phyloP scores from a whole-genome alignment of 371 early-diverging fungal species.

The Thermomucor indicae-seudaticae region DNA sequence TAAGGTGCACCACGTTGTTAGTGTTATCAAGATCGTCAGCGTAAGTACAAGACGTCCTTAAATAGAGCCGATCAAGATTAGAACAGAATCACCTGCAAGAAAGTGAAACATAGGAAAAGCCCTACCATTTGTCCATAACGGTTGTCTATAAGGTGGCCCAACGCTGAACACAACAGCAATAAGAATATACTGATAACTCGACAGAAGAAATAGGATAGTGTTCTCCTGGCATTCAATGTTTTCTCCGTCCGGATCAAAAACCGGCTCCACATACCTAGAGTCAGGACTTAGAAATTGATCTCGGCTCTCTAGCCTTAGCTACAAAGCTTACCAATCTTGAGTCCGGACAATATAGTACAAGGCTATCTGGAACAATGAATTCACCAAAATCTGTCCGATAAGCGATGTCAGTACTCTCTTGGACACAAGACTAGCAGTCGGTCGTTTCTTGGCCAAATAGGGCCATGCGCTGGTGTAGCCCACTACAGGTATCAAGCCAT shows the following conservation, averaged over 20 bases:
- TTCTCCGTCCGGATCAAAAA: constrained; percentile 64
- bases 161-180: constrained; percentile 90
- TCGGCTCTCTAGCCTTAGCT: not conserved
- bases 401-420: constrained; percentile 88
- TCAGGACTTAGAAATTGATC: constrained; percentile 3
- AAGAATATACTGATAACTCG: constrained; percentile 89
- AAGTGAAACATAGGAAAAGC: not conserved
- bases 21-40: constrained; percentile 33
- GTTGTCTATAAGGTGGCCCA: constrained; percentile 90
- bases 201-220: constrained; percentile 83
- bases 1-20: constrained; percentile 49
- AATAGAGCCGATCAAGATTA: not conserved
- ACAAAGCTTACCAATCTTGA: constrained; percentile 67
- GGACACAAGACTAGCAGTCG: constrained; percentile 91
- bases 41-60: constrained; percentile 59
- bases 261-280: constrained; percentile 47
- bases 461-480: constrained; percentile 84
- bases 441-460: constrained; percentile 70
- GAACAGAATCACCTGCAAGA: not conserved
- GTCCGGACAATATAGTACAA: constrained; percentile 66
- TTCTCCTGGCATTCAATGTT: constrained; percentile 81
- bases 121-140: constrained; percentile 75
- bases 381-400: constrained; percentile 83
- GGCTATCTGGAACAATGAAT: constrained; percentile 70
- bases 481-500: too few species aligned